phyloP scores from a whole-genome alignment of 2,329 filamentous ascomycete species.

The Verruconis gallopava region DNA sequence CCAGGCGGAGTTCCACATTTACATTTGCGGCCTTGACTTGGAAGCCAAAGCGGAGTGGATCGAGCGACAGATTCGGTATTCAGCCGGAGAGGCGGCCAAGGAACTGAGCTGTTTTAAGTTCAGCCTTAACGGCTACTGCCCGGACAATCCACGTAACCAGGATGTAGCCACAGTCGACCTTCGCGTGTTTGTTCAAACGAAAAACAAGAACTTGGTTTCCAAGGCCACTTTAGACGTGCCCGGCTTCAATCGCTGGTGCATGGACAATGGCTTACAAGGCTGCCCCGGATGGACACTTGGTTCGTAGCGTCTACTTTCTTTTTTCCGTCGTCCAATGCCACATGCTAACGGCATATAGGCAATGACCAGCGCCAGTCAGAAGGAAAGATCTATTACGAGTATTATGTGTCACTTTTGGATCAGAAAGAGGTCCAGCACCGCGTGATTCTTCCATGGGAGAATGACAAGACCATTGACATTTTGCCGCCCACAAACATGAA shows the following conservation, averaged over 20 bases:
- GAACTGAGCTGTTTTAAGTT: constrained; percentile 10
- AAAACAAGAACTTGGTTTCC: neutral
- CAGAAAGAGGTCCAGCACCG: constrained; percentile 1
- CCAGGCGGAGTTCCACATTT: constrained; percentile 11
- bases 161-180: constrained; percentile 19
- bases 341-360: neutral
- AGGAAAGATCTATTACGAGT: constrained; percentile 2
- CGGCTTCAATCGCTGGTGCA: constrained; percentile 7
- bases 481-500: neutral
- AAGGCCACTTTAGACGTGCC: constrained; percentile 8
- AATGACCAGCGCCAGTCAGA: constrained; percentile 2
- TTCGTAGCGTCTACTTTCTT: too few species aligned
- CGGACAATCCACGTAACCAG: constrained; percentile 6
- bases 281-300: constrained; percentile 4
- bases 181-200: constrained; percentile 8
- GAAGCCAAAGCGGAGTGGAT: constrained; percentile 18
- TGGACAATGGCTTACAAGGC: constrained; percentile 10
- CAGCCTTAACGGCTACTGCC: constrained; percentile 10
- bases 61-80: constrained; percentile 15
- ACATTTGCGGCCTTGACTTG: constrained; percentile 19
- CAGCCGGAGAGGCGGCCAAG: constrained; percentile 10
- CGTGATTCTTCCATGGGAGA: constrained; percentile 16
- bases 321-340: too few species aligned
- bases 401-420: neutral
- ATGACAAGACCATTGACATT: constrained; percentile 17